phyloP scores from a whole-genome alignment of 78 protist species.

The Chrysochromulina parva region DNA sequence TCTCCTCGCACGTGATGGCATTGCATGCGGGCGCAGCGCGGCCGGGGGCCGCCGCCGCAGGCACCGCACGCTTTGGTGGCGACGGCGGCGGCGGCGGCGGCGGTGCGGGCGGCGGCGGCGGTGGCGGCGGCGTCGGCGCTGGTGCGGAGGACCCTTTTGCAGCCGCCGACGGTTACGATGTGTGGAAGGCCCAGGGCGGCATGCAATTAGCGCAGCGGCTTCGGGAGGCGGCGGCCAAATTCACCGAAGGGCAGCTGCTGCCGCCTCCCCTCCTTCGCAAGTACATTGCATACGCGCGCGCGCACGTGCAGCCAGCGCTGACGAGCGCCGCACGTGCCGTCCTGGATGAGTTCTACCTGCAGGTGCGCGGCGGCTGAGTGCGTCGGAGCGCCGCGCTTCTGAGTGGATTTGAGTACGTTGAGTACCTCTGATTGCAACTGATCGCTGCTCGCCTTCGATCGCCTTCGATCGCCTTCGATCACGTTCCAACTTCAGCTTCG shows the following conservation, averaged over 20 bases:
- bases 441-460: not conserved
- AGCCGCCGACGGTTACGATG: not conserved
- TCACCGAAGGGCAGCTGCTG: conserved; percentile 75
- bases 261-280: conserved; percentile 81
- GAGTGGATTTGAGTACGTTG: too few relatives aligned
- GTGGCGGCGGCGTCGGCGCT: not conserved
- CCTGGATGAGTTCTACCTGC: conserved; percentile 82
- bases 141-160: not conserved
- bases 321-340: conserved; percentile 60
- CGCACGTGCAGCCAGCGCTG: conserved; percentile 76
- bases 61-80: not conserved
- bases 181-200: not conserved
- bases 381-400: too few relatives aligned
- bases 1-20: conserved; percentile 90
- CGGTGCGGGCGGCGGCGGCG: not conserved
- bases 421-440: not conserved
- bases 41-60: not conserved
- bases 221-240: not conserved
- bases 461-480: not conserved
- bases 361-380: conserved; percentile 69
- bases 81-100: not conserved
- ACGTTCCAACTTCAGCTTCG: too few relatives aligned
- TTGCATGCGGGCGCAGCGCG: not conserved
- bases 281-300: conserved; percentile 92
- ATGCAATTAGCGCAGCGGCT: not conserved